Evolutionary conservation across 179 eudicot species (phyloP), one percentile per base, ranked within the genome.

Genomic region (Carnegiea gigantea): DNA sequence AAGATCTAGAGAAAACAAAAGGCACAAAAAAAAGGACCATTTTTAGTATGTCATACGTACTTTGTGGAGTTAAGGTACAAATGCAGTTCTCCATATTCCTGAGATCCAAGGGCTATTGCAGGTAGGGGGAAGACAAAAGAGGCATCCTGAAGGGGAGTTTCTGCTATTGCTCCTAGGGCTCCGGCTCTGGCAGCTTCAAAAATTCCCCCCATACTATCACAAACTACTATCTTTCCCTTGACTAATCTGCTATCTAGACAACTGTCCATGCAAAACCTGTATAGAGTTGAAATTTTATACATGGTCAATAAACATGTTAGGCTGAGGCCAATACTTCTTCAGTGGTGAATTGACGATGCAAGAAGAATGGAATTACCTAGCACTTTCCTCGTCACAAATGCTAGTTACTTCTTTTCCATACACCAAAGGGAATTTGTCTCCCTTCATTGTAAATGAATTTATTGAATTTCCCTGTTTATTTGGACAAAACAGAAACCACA

Each of bases 21-120:
- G 33, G n/a, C 33, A 40, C 53, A 49, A 73, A 48, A 48, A 48
- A 48, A 48, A 11, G 53, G 15, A 2, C 14, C 14, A 48, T 48
- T 57, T 2, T 17, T 17, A 21, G 64, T 57, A 20, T 15, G n/a
- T 57, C 64, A 21, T 57, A 21, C 83, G 64, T 81, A 81, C 89
- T 64, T 79, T 80, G 90, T 85, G 64, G 80, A 88, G 74, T 83
- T 87, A 79, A 24, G 79, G 75, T 59, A 88, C 82, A 70, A 83
- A 46, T 59, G 43, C 72, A 79, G 77, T 68, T 24, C 83, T 11
- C 68, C 36, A 33, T 75, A 62, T 74, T 86, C 75, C 40, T 23
- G 44, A 48, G 79, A 7, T 74, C 30, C 36, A 38, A 90, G 70
- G 79, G 81, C 53, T 77, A 38, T 62, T 30, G 57, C 83, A 44